Percentiles rank a stretch among this genome's conserved stretches.
These are phyloP conservation scores for Plectosphaerella sp. DNA, from an alignment of 2,329 filamentous ascomycete genomes.

Conservation along the genomic window DNA sequence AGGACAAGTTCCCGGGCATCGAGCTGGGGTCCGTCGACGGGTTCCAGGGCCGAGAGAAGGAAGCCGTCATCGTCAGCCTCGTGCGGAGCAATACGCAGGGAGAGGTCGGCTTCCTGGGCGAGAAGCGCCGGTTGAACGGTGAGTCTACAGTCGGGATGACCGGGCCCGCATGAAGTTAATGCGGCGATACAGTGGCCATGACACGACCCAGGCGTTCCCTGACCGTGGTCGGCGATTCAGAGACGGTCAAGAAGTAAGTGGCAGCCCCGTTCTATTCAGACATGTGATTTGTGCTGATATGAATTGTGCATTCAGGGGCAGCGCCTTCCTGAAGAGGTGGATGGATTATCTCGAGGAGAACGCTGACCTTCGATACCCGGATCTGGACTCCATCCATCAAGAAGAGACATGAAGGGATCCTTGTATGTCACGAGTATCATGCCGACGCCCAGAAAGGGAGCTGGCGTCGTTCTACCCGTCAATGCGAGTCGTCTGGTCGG, in stretches of 20 bases:
- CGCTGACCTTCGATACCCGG: conserved; percentile 85
- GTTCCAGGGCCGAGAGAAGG: conserved; percentile 96
- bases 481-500: conserved; percentile 1
- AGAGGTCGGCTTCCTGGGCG: conserved; percentile 89
- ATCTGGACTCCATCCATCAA: conserved; percentile 25
- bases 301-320: conserved; percentile 55
- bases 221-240: conserved; percentile 88
- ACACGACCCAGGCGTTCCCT: conserved; percentile 88
- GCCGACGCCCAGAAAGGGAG: neutral
- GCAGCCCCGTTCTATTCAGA: conserved; percentile 5
- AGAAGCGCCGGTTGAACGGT: conserved; percentile 92
- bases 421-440: neutral
- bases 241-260: conserved; percentile 82
- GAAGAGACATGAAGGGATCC: neutral
- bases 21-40: conserved; percentile 97
- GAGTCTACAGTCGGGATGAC: conserved; percentile 25
- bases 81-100: conserved; percentile 83
- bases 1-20: conserved; percentile 75
- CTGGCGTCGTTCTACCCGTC: neutral
- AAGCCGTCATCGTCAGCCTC: conserved; percentile 89
- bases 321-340: conserved; percentile 81
- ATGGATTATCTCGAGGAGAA: conserved; percentile 88
- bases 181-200: conserved; percentile 80
- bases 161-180: conserved; percentile 19
- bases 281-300: conserved; percentile 9